Conservation (phyloP, 169 alveolate species). For the Besnoitia besnoiti region DNA sequence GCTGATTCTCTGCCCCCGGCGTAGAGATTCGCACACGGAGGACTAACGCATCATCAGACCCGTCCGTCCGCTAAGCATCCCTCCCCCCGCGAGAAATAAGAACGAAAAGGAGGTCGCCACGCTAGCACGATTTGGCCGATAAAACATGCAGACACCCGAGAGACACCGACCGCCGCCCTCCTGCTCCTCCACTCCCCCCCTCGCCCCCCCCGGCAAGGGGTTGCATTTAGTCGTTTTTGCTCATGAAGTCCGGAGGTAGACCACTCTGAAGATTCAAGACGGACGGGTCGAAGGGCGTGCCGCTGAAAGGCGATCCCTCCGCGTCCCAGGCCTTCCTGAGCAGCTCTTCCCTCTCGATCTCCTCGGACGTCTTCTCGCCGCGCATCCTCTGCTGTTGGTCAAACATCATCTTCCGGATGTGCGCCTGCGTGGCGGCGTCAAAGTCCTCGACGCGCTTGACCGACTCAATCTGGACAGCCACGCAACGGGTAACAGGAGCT, state of each 20-base stretch:
- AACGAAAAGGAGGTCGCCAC: too few relatives aligned
- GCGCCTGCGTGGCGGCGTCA: slow-evolving; percentile 67
- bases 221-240: too few relatives aligned
- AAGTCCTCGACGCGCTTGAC: slow-evolving; percentile 60
- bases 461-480: slow-evolving; percentile 36
- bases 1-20: too few relatives aligned
- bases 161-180: too few relatives aligned
- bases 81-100: too few relatives aligned
- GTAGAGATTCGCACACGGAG: too few relatives aligned
- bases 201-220: too few relatives aligned
- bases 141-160: too few relatives aligned
- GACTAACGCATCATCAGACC: too few relatives aligned
- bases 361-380: slow-evolving; percentile 85
- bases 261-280: slow-evolving; percentile 70
- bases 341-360: slow-evolving; percentile 81
- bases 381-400: slow-evolving; percentile 85
- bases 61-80: too few relatives aligned
- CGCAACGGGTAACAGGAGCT: neutral
- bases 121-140: too few relatives aligned
- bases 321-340: slow-evolving; percentile 85
- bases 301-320: slow-evolving; percentile 89
- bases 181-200: too few relatives aligned
- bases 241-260: neutral
- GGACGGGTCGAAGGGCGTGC: slow-evolving; percentile 85
- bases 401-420: slow-evolving; percentile 79